These are phyloP conservation scores for Wakefieldia striispora DNA, from an alignment of 768 basidiomycete species.

Conservation along the genomic window DNA sequence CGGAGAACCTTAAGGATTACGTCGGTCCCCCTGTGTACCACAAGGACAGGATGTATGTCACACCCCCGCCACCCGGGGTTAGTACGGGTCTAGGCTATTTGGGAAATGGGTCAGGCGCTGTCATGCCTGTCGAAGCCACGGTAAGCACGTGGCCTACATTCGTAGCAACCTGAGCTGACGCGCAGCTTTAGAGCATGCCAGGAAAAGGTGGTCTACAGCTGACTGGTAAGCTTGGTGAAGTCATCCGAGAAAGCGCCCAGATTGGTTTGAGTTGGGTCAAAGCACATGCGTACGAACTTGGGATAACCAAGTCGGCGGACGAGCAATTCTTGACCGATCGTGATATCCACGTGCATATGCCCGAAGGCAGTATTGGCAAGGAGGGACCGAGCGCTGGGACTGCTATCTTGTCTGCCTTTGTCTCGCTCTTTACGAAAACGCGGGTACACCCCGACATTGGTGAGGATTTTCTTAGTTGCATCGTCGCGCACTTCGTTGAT, in stretches of 20 bases:
- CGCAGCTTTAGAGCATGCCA: conserved; percentile 74
- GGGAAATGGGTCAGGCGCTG: conserved; percentile 93
- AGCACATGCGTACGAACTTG: conserved; percentile 83
- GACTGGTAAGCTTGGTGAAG: conserved; percentile 97
- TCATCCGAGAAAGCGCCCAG: conserved; percentile 94
- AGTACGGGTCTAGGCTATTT: conserved; percentile 94
- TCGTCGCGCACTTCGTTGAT: not conserved
- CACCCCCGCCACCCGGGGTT: conserved; percentile 84
- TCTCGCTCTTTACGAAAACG: conserved; percentile 86
- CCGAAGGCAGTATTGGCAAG: conserved; percentile 89
- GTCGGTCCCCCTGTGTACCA: conserved; percentile 96
- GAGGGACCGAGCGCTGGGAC: conserved; percentile 97
- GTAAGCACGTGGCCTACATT: conserved; percentile 42
- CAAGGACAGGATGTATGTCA: conserved; percentile 86
- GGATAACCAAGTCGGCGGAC: conserved; percentile 68
- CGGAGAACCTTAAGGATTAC: conserved; percentile 91
- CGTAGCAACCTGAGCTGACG: not conserved
- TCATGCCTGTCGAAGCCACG: conserved; percentile 96
- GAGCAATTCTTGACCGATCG: conserved; percentile 82
- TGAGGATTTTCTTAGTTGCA: conserved; percentile 35
- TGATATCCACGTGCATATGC: conserved; percentile 97
- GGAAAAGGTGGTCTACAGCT: conserved; percentile 91
- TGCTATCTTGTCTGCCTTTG: conserved; percentile 87
- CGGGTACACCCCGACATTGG: conserved; percentile 86
- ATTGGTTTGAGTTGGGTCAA: conserved; percentile 95